A percentile compares a stretch with the other conserved stretches of the same genome.
These are phyloP conservation scores for Diaporthe australafricana DNA, from an alignment of 2,329 filamentous ascomycete genomes.

Conservation along the genomic window DNA sequence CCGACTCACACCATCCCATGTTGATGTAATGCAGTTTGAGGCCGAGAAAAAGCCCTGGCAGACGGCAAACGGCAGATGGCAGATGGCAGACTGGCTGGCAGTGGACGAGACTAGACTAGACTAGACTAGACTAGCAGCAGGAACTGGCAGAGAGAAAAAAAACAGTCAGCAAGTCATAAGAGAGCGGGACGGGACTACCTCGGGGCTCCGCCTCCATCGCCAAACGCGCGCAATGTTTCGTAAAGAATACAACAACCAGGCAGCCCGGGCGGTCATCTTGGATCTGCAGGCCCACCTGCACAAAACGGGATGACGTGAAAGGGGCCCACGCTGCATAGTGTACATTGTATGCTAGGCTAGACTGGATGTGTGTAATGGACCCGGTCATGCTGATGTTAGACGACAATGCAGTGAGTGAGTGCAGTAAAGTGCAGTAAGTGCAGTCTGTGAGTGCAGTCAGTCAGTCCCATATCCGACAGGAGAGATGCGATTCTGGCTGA, in stretches of 20 bases:
- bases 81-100: no score
- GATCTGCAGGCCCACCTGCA: slow-evolving; percentile 13
- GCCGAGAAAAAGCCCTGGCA: no score
- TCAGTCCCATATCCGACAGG: no score
- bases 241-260: slow-evolving; percentile 22
- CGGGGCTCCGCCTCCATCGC: slow-evolving; percentile 24
- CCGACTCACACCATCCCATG: no score
- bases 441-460: neutral
- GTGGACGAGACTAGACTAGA: no score
- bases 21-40: no score
- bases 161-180: no score
- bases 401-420: neutral
- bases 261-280: neutral
- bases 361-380: neutral
- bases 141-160: no score
- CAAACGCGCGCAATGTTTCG: slow-evolving; percentile 28
- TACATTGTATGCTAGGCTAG: no score
- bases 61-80: no score
- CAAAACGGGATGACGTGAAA: slow-evolving; percentile 24
- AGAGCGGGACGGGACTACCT: neutral
- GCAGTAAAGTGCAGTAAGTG: neutral
- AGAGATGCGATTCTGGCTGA: neutral
- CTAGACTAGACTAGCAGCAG: no score
- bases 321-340: slow-evolving; percentile 9
- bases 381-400: neutral